Evolutionary conservation across 495 filamentous ascomycete genomes (phyloP).

Genomic region (Wilcoxina mikolae): DNA sequence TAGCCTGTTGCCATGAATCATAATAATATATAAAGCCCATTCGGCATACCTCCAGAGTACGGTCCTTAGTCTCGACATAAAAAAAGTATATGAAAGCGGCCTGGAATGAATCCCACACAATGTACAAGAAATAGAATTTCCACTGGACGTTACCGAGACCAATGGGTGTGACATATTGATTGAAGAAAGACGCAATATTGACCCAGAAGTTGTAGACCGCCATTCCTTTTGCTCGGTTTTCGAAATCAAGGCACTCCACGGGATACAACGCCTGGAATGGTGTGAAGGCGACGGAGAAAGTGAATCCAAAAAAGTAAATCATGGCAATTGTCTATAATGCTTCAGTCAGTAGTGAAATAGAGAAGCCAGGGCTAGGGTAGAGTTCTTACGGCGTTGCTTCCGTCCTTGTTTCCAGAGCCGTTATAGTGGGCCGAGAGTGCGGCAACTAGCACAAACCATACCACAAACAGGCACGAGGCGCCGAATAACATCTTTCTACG

Average conservation of each 20-base stretch:
- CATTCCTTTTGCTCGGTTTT: conserved; percentile 43
- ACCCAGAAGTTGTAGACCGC: conserved; percentile 37
- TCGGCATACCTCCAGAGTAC: conserved; percentile 41
- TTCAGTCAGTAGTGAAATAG: neutral
- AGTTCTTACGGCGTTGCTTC: neutral
- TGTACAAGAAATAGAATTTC: conserved; percentile 46
- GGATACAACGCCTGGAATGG: conserved; percentile 56
- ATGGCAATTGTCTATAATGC: conserved; percentile 38
- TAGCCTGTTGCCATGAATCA: neutral
- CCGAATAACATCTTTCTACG: conserved; percentile 44
- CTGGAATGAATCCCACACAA: conserved; percentile 42
- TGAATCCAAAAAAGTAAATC: conserved; percentile 46
- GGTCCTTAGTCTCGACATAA: conserved; percentile 41
- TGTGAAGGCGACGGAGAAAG: conserved; percentile 33
- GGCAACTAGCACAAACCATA: conserved; percentile 42
- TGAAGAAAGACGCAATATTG: conserved; percentile 24
- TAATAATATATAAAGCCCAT: neutral
- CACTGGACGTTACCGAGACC: conserved; percentile 34
- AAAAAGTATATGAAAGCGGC: conserved; percentile 39
- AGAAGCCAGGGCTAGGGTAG: neutral
- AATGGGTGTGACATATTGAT: conserved; percentile 22
- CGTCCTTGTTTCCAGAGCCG: conserved; percentile 23
- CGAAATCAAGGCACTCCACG: conserved; percentile 46
- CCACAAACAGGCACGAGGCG: conserved; percentile 37
- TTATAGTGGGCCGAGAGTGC: conserved; percentile 44